Base-by-base conservation (phyloP, 2,329 filamentous ascomycete genomes). In the Phaeosphaeriaceae sp. region DNA sequence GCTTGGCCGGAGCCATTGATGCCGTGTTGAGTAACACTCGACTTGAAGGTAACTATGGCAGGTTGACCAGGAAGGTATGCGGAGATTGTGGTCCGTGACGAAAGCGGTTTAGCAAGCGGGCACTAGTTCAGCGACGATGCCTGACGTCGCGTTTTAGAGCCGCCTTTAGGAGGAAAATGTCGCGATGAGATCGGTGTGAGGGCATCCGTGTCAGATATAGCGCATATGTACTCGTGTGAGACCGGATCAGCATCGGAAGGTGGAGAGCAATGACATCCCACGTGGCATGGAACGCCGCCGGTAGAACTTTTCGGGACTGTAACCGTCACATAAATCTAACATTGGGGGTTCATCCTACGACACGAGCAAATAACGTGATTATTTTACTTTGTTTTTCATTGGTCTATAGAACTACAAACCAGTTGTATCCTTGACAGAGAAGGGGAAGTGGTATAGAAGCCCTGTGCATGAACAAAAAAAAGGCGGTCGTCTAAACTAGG, bases 1-100 rank as follows among this genome's bases (percentile, higher is more conserved):
- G 63, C 61, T 66, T 66, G 57, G 60, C 62, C 71, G 70, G 69
- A 71, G 65, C 62, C 53, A 51, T 57, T 61, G 55, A 61, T 58
- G 62, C 71, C 68, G 72, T 59, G 56, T 66, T 62, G 57, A 69
- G 60, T 62, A 69, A 58, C 63, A 10, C 13, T 48, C 46, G 46
- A 27, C 58, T 71, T 42, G 53, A 70, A 65, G 62, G 68, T 62
- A 62, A 66, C 62, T 48, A 57, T 68, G 58, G 54, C 65, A 56
- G 58, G 61, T 58, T 57, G 58, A 56, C 61, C 54, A 46, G 61
- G 57, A 53, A 56, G 58, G 59, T 51, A 57, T 53, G 44, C 63
- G 58, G 58, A 20, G 21, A 15, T 15, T 15, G 20, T 40, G 3
- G 13, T 40, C 36, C 36, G 36, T 40, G 36, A 3, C 21, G 2